Evolutionary conservation across 208 protist species (phyloP), one percentile per base, ranked within the genome.

Genomic region (Crithidia expoeki): DNA sequence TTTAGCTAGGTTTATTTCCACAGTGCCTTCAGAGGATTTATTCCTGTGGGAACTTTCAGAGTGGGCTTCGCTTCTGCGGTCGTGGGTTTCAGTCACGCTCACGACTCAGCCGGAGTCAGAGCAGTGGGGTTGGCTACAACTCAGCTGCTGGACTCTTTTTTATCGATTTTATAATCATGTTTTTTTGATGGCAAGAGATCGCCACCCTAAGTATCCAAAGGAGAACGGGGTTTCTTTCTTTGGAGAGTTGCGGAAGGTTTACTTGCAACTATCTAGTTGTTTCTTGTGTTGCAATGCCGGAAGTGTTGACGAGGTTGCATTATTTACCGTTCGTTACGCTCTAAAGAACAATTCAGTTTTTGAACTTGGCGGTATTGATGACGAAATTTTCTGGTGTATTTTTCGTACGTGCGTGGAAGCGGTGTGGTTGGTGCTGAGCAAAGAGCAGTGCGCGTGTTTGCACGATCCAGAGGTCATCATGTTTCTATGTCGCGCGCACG

Each of bases 121-220:
- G 27, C 50, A 58, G 34, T 65, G 64, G 25, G 56, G 27, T 32
- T 72, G 47, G 53, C 59, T 72, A 38, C 72, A 72, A n/a, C 32
- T 68, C 4, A 27, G 63, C n/a, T 71, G 56, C 34, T 77, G 72
- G 72, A 62, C 49, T n/a, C 64, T 77, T 32, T 77, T 77, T 33
- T 49, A 59, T 32, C 57, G 44, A 23, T 27, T 70, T 25, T 58
- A 61, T n/a, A 42, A 40, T 5, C 64, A 61, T 27, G 11, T 61
- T 17, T 70, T 42, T 25, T 9, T 36, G 1, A 42, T 70, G 50
- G 50, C 53, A 16, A 70, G 28, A 17, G 17, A 17, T 1, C 52
- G 42, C 1, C 53, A 61, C 25, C 52, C 40, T 6, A 42, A n/a
- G 1, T 58, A 70, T 27, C 52, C 64, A 16, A 61, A 61, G 21